These are phyloP conservation scores for Neurospora cerealis DNA, from an alignment of 495 filamentous ascomycete genomes.

Conservation along the genomic window DNA sequence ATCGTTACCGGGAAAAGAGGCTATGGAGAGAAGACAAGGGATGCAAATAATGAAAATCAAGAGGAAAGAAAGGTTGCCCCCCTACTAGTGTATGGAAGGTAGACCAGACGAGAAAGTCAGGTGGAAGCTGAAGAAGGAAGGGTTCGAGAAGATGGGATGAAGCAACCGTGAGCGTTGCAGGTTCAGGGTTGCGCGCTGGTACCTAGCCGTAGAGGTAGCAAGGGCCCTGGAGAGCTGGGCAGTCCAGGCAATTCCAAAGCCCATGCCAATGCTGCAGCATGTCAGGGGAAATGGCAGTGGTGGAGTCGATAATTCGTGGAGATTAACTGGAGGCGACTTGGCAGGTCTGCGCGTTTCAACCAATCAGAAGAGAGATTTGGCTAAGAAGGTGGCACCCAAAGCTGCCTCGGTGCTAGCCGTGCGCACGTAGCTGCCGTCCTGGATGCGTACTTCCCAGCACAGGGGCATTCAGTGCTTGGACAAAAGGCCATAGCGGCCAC, in stretches of 20 bases:
- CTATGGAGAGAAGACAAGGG: neutral
- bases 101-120: neutral
- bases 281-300: neutral
- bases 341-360: neutral
- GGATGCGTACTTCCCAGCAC: neutral
- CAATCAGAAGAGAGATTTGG: neutral
- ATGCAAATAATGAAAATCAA: neutral
- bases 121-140: neutral
- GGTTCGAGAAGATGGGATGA: neutral
- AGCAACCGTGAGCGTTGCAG: neutral
- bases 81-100: neutral
- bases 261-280: neutral
- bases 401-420: neutral
- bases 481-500: neutral
- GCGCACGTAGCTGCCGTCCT: neutral
- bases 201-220: neutral
- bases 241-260: neutral
- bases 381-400: neutral
- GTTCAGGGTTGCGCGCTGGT: neutral
- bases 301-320: neutral
- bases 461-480: neutral
- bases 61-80: neutral
- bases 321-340: neutral
- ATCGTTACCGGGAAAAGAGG: neutral
- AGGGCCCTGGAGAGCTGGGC: neutral